Conservation (phyloP, 495 filamentous ascomycete species). For the Mytilinidion resinicola region DNA sequence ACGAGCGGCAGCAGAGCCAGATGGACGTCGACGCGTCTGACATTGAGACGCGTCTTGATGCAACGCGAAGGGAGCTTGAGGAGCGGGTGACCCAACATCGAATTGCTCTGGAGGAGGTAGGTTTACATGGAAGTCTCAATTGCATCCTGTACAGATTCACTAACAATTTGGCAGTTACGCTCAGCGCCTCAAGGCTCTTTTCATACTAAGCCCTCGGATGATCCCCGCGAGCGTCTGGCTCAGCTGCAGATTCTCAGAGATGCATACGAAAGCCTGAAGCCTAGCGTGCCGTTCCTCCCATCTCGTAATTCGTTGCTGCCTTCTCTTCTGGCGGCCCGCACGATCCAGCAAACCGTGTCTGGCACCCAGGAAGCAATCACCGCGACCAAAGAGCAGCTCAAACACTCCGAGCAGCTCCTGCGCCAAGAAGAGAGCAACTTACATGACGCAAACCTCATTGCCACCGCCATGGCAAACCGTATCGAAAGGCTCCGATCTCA, state of each 20-base stretch:
- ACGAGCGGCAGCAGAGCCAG: constrained; percentile 11
- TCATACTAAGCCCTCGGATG: constrained; percentile 32
- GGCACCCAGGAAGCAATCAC: constrained; percentile 56
- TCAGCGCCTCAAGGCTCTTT: constrained; percentile 16
- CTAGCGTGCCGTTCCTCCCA: constrained; percentile 58
- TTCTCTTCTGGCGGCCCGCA: constrained; percentile 62
- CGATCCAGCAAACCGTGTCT: constrained; percentile 54
- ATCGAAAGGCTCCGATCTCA: constrained; percentile 50
- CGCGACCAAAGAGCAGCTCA: constrained; percentile 50
- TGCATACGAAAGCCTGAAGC: constrained; percentile 57
- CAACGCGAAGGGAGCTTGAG: constrained; percentile 59
- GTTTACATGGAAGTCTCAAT: neutral
- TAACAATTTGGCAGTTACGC: constrained; percentile 7
- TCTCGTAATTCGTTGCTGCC: constrained; percentile 60
- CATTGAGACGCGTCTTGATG: constrained; percentile 49
- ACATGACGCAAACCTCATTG: constrained; percentile 51
- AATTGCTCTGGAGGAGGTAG: constrained; percentile 51
- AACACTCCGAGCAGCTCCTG: constrained; percentile 47
- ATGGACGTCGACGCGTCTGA: constrained; percentile 26
- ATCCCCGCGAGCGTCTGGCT: constrained; percentile 43
- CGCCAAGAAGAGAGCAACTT: constrained; percentile 56
- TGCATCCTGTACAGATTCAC: neutral
- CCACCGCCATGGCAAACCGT: constrained; percentile 50
- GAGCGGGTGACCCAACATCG: constrained; percentile 59
- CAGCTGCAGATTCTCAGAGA: constrained; percentile 54